Base-by-base conservation (phyloP, 352 stramenopile genomes). In the Pythium sp. region DNA sequence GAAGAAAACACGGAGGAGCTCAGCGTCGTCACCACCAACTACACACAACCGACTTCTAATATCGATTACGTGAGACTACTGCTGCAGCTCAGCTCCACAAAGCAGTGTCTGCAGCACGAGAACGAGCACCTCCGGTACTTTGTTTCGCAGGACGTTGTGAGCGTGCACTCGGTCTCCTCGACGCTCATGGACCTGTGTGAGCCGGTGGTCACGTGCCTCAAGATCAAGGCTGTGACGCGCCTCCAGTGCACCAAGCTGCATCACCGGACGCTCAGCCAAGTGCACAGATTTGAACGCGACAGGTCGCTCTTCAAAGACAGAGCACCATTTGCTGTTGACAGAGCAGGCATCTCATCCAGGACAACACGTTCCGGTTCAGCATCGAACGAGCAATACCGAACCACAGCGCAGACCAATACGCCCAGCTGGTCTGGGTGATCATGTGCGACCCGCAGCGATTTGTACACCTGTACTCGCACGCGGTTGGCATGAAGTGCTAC, bases 401-500 rank as follows among this genome's bases (percentile, higher is more conserved):
- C 34, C 32, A 54, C 32, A 3, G 53, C 38, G 46, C 49, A n/a
- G 14, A 49, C 47, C n/a, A 2, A 47, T 2, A 22, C 9, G 58
- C 34, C 0, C 28, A 30, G n/a, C 32, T 30, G 18, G 49, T 38
- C 49, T 71, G 66, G 66, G 12, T 15, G 5, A 6, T 67, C 1
- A 7, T 71, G 58, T 8, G 26, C 26, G 30, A 66, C 41, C 66
- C 66, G 15, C 20, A 24, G 28, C 49, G 20, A 12, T 62, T 67
- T 7, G 26, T 15, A 2, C 22, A 14, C 5, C 30, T 71, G 34
- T 57, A 67, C 59, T 66, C 66, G 43, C 3, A 4, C 0, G 58
- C 53, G 2, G 51, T 67, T 24, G 60, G 47, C 11, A 71, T 71
- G 66, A 62, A 58, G 28, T 67, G 49, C 51, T 28, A 28, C 51